Base-by-base conservation (phyloP, 257 asterid genomes). In the Solanum piurae region DNA sequence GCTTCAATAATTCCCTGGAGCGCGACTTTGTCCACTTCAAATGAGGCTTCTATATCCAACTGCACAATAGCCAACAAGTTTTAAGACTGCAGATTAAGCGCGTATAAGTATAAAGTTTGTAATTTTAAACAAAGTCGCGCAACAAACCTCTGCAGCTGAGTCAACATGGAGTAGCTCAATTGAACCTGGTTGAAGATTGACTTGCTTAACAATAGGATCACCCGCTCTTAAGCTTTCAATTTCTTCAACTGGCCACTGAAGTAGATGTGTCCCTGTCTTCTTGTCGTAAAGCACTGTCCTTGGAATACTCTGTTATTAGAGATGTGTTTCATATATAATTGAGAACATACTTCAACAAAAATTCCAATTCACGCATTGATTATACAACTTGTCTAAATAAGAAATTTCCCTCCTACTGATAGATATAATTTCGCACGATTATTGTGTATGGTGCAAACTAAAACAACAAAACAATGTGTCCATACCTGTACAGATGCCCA, bases 231-330 rank as follows among this genome's bases (percentile, higher is more conserved):
- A 91, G 89, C 92, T 94, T 91, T 97, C 98, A 31, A 95, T 90
- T 89, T 96, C 99, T 73, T 90, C 88, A 40, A 96, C 95, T 18
- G 99, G 98, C 98, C 99, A 96, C 29, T 95, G 98, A 71, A 96
- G 93, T 49, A 96, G 31, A 91, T 94, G 91, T 21, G 83, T 93
- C 4, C 94, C 91, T 0, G 98, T 93, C 88, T 94, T 91, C 73
- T 89, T 52, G 88, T 96, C 99, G 76, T 87, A 93, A 69, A 92
- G 92, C n/a, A 95, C 86, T 4, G 93, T 95, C 89, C 99, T 92
- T 9, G 99, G 99, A 88, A 96, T 90, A 3, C 93, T 88, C 98
- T 94, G 91, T 82, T 31, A 49, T 82, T 27, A 46, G 44, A 9
- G 27, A 79, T 46, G 58, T 23, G 29, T 27, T 7, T 42, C 36